Evolutionary conservation across 2,329 filamentous ascomycete genomes (phyloP).

Genomic region (Zymoseptoria pseudotritici): DNA sequence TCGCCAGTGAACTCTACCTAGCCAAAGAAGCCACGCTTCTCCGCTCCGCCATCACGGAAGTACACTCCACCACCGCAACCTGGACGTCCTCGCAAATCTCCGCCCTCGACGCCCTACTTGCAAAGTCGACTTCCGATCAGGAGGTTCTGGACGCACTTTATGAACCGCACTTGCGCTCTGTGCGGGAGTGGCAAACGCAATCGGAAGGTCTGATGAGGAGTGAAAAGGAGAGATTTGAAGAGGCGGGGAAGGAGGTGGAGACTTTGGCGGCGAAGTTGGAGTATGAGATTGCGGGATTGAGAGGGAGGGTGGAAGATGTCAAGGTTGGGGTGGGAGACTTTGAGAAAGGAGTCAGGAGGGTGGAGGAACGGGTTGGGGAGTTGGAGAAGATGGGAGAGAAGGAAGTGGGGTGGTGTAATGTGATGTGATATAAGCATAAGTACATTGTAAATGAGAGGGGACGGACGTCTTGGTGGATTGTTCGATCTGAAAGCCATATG

Average conservation of each 20-base stretch:
- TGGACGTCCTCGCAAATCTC: slow-evolving; percentile 57
- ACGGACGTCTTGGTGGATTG: not conserved
- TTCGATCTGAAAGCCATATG: too few species aligned
- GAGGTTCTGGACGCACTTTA: slow-evolving; percentile 61
- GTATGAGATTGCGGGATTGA: slow-evolving; percentile 79
- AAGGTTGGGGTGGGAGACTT: slow-evolving; percentile 76
- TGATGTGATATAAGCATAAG: slow-evolving; percentile 13
- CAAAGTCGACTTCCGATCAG: slow-evolving; percentile 54
- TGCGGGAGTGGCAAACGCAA: slow-evolving; percentile 58
- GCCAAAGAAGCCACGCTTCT: slow-evolving; percentile 52
- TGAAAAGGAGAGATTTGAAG: slow-evolving; percentile 61
- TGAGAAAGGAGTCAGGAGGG: slow-evolving; percentile 53
- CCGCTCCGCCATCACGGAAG: slow-evolving; percentile 44
- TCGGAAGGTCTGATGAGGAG: slow-evolving; percentile 62
- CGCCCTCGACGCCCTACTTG: slow-evolving; percentile 47
- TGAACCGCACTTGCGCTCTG: slow-evolving; percentile 61
- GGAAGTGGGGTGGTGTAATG: slow-evolving; percentile 22
- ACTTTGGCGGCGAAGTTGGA: slow-evolving; percentile 76
- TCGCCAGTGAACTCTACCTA: slow-evolving; percentile 25
- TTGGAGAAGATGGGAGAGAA: slow-evolving; percentile 51
- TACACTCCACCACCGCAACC: slow-evolving; percentile 33
- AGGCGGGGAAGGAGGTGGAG: slow-evolving; percentile 71
- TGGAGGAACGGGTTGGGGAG: slow-evolving; percentile 42
- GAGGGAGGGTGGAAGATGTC: slow-evolving; percentile 75
- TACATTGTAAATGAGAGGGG: not conserved